Percentiles rank a stretch among this genome's conserved stretches.
phyloP scores from a whole-genome alignment of 2,329 filamentous ascomycete genomes.

The Fusarium pseudocircinatum region DNA sequence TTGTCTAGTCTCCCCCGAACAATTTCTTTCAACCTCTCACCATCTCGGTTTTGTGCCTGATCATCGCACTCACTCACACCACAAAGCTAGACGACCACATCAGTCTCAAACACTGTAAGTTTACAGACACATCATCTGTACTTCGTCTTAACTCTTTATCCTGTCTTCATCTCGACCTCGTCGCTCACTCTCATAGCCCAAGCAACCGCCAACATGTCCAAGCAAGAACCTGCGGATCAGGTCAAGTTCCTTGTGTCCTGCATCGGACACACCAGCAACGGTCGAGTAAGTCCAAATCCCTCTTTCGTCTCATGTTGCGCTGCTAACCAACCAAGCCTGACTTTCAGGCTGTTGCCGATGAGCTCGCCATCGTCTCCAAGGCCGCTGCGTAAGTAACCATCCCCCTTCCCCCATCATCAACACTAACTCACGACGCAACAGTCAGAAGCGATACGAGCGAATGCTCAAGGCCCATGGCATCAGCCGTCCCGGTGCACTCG shows the following conservation, averaged over 20 bases:
- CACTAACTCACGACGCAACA: slow-evolving; percentile 44
- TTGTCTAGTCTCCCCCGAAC: not conserved
- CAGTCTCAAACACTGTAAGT: slow-evolving; percentile 1
- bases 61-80: not conserved
- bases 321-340: slow-evolving; percentile 62
- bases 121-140: too few relatives aligned
- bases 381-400: slow-evolving; percentile 71
- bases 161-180: not conserved
- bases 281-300: slow-evolving; percentile 59
- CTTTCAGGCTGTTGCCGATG: slow-evolving; percentile 70
- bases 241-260: slow-evolving; percentile 74
- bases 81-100: slow-evolving; percentile 2
- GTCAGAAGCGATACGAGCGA: slow-evolving; percentile 74
- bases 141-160: not conserved
- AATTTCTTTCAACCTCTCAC: not conserved
- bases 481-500: slow-evolving; percentile 26
- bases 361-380: slow-evolving; percentile 71
- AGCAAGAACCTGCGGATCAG: slow-evolving; percentile 62
- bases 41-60: not conserved
- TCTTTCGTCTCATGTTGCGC: not conserved
- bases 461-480: slow-evolving; percentile 69
- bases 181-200: slow-evolving; percentile 7
- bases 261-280: slow-evolving; percentile 68
- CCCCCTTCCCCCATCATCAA: not conserved
- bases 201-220: slow-evolving; percentile 57